Base-by-base conservation (phyloP, 805 yeast genomes). In the Candida tallmaniae region DNA sequence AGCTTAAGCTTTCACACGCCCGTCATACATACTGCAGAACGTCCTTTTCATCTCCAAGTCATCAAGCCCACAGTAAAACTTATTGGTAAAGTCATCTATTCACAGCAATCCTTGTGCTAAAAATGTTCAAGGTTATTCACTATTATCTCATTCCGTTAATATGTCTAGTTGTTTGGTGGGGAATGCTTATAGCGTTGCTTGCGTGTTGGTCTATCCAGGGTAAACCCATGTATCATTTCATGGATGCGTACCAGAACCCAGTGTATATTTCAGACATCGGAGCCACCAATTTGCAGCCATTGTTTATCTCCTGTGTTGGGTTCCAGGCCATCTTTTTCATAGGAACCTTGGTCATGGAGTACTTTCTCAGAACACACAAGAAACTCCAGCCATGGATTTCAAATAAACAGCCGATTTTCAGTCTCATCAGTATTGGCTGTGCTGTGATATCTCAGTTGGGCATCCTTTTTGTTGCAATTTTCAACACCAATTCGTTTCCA, bases 231-330 rank as follows among this genome's bases (percentile, higher is more conserved):
- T 83, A 84, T 51, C 54, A 65, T 36, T 78, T 78, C 44, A 72
- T 77, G 68, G 42, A 36, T 1, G 60, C 60, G 23, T 40, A 59
- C 3, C 76, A 68, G 44, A 48, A 59, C 23, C 74, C 80, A 24
- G 80, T 86, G 2, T 90, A 83, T 58, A 76, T 90, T 32, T 83
- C 95, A 3, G 85, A 89, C 50, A 74, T 89, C 32, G 96, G 90
- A 3, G 96, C 97, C 7, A 83, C 95, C 7, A 80, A 78, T 46
- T 62, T 87, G 32, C 83, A 88, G 54, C 95, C 95, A 1, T 58
- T 89, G 14, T 90, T 90, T 58, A 86, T 89, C 24, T 62, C 82
- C 12, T 80, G 95, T 47, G 68, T 85, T 2, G 85, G 80, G 0
- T 69, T 78, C 52, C 95, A 87, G 60, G 94, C 88, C 10, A 60